Evolutionary conservation across 768 basidiomycete species (phyloP), one percentile per base, ranked within the genome.

Genomic region (Phaffia tasmanica): DNA sequence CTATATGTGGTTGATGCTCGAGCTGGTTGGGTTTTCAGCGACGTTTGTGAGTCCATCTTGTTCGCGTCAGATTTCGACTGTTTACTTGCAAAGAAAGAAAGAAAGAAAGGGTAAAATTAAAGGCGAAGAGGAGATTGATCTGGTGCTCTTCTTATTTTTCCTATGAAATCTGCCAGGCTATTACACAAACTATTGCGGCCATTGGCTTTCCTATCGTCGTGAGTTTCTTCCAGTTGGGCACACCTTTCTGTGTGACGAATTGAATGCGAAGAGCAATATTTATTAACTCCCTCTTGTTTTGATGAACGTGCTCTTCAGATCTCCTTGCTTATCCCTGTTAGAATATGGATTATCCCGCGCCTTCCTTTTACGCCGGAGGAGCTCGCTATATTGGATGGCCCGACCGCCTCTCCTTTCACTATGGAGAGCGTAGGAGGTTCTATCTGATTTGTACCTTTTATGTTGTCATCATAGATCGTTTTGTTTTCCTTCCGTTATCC

Each of bases 181-280:
- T 95, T 69, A 90, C 88, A 0, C 91, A 95, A 73, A 93, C 90
- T 0, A 83, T 73, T 85, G 91, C 88, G 51, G 90, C 89, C 4
- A 90, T 94, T 67, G 89, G 86, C 0, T 95, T 95, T 75, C 90
- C 92, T 0, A 81, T 94, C 60, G 83, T 95, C 72, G 64, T 65
- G n/a, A 29, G 64, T 65, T 27, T 29, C 9, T 65, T 14, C 42
- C 21, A 3, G 2, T 1, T 64, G n/a, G 9, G 19, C n/a, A n/a
- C 25, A 21, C 11, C n/a, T 18, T 7, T 3, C 21, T 23, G 11
- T 6, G 7, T 16, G 59, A 5, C n/a, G 25, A 42, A 11, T 5
- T 42, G 4, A 4, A 11, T 42, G 4, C 11, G 35, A 42, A 42
- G 35, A 42, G 35, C 35, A 42, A 42, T 11, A 42, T 42, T 11